Base-by-base conservation (phyloP, 495 filamentous ascomycete species). In the Penicillium crystallinum region DNA sequence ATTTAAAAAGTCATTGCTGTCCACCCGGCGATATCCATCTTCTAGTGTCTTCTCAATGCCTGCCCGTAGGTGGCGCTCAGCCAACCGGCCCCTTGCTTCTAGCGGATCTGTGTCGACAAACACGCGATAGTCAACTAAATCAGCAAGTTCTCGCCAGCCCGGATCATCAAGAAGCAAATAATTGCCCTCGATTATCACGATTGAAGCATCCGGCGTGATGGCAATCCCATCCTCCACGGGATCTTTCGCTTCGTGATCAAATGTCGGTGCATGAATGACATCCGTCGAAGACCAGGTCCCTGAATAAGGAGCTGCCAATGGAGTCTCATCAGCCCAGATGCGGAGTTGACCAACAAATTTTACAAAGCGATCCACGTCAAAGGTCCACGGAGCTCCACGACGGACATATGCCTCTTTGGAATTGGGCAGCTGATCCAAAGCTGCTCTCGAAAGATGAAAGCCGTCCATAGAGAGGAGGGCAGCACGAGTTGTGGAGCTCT, bases 351-450 rank as follows among this genome's bases (percentile, higher is more conserved):
- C 35, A 17, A 63, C 48, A 31, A 75, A 70, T 0, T 23, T 22
- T 0, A 75, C 48, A 25, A 75, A 66, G 0, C 66, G 52, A 2
- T 14, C 19, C 0, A 63, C 59, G 39, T 77, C 68, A 34, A 77
- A 76, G 2, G 71, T 77, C 67, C 68, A 77, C 3, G 65, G 59
- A 4, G 71, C 72, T 0, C 72, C 72, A 33, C 73, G 72, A 5
- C 71, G 66, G 8, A 59, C 34, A 41, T 73, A 64, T 15, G 73
- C 68, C 55, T 73, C 67, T 38, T 58, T 49, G 3, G 57, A 54
- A 42, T 74, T 68, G 1, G 70, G 68, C 2, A 76, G 63, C 19
- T 57, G 41, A 39, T 74, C 65, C 17, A 76, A 58, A 22, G 56
- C 53, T 21, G 60, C 54, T 12, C 68, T 57, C 0, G 72, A 52